These are phyloP conservation scores for Syzygium grande DNA, from an alignment of 345 rosid genomes.

Conservation along the genomic window DNA sequence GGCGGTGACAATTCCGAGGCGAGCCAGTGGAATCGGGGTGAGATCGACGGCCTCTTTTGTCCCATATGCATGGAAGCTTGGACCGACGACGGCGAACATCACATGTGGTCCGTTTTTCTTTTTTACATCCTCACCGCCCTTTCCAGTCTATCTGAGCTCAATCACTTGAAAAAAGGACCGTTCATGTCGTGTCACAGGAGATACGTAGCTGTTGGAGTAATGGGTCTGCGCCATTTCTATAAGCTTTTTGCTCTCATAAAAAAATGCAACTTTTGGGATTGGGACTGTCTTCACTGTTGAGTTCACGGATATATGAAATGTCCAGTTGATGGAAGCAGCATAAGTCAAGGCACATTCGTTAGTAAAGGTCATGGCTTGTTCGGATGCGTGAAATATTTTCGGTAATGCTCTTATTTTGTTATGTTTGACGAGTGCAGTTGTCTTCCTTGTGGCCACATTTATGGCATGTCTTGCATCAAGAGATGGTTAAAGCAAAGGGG, in stretches of 20 bases:
- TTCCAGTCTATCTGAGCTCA: not conserved
- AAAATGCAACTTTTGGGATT: not conserved
- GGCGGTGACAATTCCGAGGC: slow-evolving; percentile 26
- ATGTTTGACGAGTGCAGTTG: slow-evolving; percentile 36
- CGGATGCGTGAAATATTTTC: not conserved
- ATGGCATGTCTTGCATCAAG: slow-evolving; percentile 70
- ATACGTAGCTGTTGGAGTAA: not conserved
- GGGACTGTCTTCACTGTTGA: not conserved
- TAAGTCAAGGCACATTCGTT: not conserved
- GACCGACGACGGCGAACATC: slow-evolving; percentile 62
- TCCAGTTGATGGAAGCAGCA: not conserved
- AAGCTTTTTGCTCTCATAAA: not conserved
- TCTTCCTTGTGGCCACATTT: slow-evolving; percentile 91
- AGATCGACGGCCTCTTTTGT: slow-evolving; percentile 62
- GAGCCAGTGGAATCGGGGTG: slow-evolving; percentile 33
- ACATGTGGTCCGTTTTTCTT: slow-evolving; percentile 41
- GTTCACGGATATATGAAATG: not conserved
- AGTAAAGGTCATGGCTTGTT: not conserved
- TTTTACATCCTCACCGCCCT: not conserved
- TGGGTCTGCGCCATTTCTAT: not conserved
- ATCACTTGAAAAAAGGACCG: not conserved
- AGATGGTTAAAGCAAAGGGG: slow-evolving; percentile 56
- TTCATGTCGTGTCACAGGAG: not conserved
- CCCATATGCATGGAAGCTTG: slow-evolving; percentile 81
- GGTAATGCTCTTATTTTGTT: not conserved